Percentiles rank a stretch among this genome's conserved stretches.
These are phyloP conservation scores for Penicillium sp. DNA, from an alignment of 2,329 filamentous ascomycete genomes.

Conservation along the genomic window DNA sequence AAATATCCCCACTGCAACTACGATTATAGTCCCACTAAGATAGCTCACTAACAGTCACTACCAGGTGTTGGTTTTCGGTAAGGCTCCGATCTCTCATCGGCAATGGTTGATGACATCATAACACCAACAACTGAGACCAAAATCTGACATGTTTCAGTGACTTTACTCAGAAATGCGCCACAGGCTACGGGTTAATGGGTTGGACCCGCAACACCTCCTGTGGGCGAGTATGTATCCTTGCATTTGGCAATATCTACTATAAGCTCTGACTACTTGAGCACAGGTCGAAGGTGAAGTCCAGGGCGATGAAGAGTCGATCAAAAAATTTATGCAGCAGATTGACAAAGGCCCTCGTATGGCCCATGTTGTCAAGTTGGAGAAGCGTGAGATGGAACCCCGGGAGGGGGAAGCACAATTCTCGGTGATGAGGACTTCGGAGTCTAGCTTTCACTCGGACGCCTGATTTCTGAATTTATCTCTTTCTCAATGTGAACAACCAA, in stretches of 20 bases:
- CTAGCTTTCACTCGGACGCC: conserved; percentile 19
- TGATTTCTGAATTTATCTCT: neutral
- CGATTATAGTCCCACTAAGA: neutral
- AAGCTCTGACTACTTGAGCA: neutral
- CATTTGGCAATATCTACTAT: neutral
- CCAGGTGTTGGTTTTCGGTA: conserved; percentile 38
- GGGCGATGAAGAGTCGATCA: conserved; percentile 64
- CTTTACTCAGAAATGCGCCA: conserved; percentile 47
- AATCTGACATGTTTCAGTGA: conserved; percentile 26
- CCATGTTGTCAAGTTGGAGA: conserved; percentile 72
- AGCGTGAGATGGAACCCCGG: conserved; percentile 63
- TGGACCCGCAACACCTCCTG: conserved; percentile 51
- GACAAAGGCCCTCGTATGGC: conserved; percentile 72
- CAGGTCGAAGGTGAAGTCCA: conserved; percentile 91
- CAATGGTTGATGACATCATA: conserved; percentile 22
- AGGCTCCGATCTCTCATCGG: neutral
- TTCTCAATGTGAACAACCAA: no score
- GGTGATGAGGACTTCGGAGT: conserved; percentile 42
- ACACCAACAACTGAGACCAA: neutral
- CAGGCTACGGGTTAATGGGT: conserved; percentile 46
- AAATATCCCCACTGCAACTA: neutral
- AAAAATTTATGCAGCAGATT: conserved; percentile 72
- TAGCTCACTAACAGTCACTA: conserved; percentile 1
- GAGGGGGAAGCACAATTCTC: conserved; percentile 69
- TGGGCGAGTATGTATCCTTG: conserved; percentile 39